These are phyloP conservation scores for Lipomyces starkeyi DNA, from an alignment of 805 yeast species.

Conservation along the genomic window DNA sequence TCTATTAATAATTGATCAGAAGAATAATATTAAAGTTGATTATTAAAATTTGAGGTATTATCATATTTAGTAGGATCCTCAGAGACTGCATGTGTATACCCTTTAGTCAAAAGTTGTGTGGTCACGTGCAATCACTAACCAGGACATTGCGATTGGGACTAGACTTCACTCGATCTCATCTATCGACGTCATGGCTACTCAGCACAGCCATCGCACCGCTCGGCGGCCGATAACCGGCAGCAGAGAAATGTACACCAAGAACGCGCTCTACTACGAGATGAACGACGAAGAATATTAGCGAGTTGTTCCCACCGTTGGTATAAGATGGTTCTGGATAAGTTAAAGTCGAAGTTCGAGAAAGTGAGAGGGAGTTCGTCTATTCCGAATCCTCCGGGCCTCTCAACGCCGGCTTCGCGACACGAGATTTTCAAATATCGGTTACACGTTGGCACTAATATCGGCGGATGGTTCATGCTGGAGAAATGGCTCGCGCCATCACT, in stretches of 20 bases:
- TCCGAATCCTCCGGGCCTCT: conserved; percentile 43
- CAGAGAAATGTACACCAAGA: not conserved
- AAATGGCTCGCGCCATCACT: conserved; percentile 53
- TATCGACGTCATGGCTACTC: no score
- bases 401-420: conserved; percentile 45
- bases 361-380: conserved; percentile 26
- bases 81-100: no score
- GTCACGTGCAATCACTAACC: no score
- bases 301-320: not conserved
- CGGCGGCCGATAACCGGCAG: no score
- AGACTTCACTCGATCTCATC: no score
- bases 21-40: no score
- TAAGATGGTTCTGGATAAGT: conserved; percentile 20
- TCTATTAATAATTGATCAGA: no score
- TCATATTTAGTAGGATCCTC: no score
- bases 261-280: not conserved
- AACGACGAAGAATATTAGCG: not conserved
- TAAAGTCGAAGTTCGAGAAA: conserved; percentile 14
- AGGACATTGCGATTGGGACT: no score
- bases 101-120: no score
- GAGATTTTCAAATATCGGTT: conserved; percentile 45
- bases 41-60: no score
- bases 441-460: conserved; percentile 55
- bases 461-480: conserved; percentile 91
- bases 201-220: no score